Evolutionary conservation across 352 stramenopile genomes (phyloP), one percentile per base, ranked within the genome.

Genomic region (Pythium utonaiense): DNA sequence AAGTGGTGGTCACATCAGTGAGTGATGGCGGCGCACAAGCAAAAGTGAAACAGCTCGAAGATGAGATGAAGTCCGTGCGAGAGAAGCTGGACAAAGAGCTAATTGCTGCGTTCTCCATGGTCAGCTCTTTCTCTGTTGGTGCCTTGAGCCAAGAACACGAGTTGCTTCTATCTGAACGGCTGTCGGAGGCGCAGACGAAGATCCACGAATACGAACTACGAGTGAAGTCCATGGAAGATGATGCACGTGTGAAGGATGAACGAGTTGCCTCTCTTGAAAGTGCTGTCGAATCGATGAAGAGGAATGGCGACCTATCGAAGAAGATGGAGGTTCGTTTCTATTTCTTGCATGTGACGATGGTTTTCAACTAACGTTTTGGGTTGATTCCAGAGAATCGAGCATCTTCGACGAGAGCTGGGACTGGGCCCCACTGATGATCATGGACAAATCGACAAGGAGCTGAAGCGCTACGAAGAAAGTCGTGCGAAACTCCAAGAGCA

Each of bases 371-470:
- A 34, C 8, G 12, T 12, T 17, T 1, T 50, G 22, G 3, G n/a
- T 19, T 34, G 19, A n/a, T n/a, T n/a, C n/a, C 14, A 33, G 25
- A 33, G 44, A 8, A 45, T 45, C 6, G 38, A 45, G n/a, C 38
- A 45, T 25, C 38, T 45, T 6, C 38, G 38, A 6, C 14, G 19
- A n/a, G 38, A 45, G 38, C 38, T 45, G 2, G 38, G 38, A 6
- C 25, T 45, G 6, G 38, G 38, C 17, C 38, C 38, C 5, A 27
- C 38, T 9, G 38, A 45, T 19, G 38, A 45, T 2, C 75, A 84
- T 57, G 21, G 45, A 34, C 78, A 75, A 22, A 85, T 88, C 52
- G 54, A 75, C 24, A 45, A 45, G 44, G 44, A 52, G 10, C 24
- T 52, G n/a, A 21, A 34, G 13, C 22, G 38, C 21, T 45, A 45